Evolutionary conservation across 2,329 filamentous ascomycete genomes (phyloP).

Genomic region (Penicillium sp.): DNA sequence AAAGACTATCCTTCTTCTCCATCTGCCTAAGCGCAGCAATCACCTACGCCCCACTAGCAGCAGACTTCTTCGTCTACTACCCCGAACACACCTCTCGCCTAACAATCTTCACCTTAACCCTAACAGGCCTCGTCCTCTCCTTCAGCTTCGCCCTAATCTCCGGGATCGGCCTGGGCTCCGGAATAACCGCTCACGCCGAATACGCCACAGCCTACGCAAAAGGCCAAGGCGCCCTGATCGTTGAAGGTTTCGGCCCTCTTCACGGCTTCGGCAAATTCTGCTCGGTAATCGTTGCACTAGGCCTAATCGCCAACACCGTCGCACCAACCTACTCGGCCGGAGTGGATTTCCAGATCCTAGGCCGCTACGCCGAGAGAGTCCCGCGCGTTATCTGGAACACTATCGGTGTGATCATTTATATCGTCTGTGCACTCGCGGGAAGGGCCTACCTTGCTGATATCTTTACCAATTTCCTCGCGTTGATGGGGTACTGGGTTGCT

Average conservation of each 20-base stretch:
- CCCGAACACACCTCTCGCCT: conserved; percentile 53
- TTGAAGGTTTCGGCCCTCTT: conserved; percentile 61
- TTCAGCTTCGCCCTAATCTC: conserved; percentile 63
- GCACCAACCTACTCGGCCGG: conserved; percentile 65
- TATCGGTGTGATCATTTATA: conserved; percentile 61
- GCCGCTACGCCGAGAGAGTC: conserved; percentile 56
- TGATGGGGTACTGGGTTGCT: conserved; percentile 71
- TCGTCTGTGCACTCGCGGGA: conserved; percentile 64
- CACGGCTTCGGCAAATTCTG: conserved; percentile 67
- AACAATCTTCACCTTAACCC: conserved; percentile 58
- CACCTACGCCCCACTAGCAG: conserved; percentile 63
- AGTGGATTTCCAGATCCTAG: conserved; percentile 68
- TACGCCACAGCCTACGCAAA: conserved; percentile 59
- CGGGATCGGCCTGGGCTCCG: conserved; percentile 63
- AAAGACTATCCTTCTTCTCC: conserved; percentile 66
- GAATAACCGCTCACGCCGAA: conserved; percentile 51
- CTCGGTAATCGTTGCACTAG: conserved; percentile 63
- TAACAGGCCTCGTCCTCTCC: conserved; percentile 57
- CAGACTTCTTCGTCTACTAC: conserved; percentile 69
- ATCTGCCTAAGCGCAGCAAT: conserved; percentile 65
- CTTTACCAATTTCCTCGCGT: conserved; percentile 67
- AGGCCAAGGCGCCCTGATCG: conserved; percentile 65
- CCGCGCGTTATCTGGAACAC: conserved; percentile 68
- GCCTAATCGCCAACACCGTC: conserved; percentile 66
- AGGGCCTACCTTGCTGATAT: conserved; percentile 61